Conservation (phyloP, 257 asterid species). For the Scutellaria barbata region DNA sequence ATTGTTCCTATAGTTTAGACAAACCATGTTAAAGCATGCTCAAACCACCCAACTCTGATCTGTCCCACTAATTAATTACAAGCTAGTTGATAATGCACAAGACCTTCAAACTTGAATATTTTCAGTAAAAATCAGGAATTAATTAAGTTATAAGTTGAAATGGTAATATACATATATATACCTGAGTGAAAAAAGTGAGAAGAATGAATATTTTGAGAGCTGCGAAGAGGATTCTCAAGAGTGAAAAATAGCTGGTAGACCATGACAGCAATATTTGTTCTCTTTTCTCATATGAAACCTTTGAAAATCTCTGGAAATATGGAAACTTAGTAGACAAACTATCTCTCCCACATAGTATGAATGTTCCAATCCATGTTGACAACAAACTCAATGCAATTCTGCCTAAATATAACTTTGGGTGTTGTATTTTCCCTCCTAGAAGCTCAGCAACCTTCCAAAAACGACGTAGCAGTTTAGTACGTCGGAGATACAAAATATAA, state of each 20-base stretch:
- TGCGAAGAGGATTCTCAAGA: constrained; percentile 48
- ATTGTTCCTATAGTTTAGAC: too few species aligned
- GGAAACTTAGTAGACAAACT: constrained; percentile 60
- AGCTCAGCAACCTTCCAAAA: constrained; percentile 49
- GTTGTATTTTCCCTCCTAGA: constrained; percentile 50
- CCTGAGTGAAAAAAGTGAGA: constrained; percentile 72
- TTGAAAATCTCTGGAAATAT: constrained; percentile 58
- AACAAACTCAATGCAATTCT: constrained; percentile 48
- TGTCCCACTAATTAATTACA: too few species aligned
- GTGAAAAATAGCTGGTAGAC: constrained; percentile 55
- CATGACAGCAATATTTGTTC: constrained; percentile 54
- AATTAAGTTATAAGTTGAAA: too few species aligned
- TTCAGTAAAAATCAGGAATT: too few species aligned
- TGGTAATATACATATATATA: background rate
- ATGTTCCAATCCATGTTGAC: constrained; percentile 73
- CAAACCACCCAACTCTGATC: too few species aligned
- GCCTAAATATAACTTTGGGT: constrained; percentile 55
- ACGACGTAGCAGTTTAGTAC: too few species aligned
- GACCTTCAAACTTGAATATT: too few species aligned
- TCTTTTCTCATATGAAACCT: constrained; percentile 46
- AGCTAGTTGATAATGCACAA: too few species aligned
- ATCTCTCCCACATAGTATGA: constrained; percentile 57
- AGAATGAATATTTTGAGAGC: constrained; percentile 52
- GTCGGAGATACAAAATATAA: too few species aligned
- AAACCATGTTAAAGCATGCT: too few species aligned